Conservation (phyloP, 2,329 filamentous ascomycete genomes). For the Teratosphaeria viscida region DNA sequence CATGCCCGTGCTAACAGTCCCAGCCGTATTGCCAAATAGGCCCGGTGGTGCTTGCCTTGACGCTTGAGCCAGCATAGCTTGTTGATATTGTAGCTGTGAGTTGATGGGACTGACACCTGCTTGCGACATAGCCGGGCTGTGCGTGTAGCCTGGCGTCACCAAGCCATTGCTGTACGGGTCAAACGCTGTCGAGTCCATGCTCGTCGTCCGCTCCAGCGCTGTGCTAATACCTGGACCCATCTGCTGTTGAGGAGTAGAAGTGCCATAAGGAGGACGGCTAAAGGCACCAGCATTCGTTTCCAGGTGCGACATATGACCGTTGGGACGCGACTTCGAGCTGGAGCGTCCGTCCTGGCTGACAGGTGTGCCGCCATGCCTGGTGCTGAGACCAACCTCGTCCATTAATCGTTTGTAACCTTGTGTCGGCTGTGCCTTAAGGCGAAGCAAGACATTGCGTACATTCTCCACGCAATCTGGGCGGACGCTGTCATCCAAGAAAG, state of each 20-base stretch:
- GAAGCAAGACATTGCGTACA: slow-evolving; percentile 76
- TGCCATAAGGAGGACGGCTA: slow-evolving; percentile 23
- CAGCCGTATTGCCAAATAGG: slow-evolving; percentile 18
- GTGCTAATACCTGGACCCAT: slow-evolving; percentile 29
- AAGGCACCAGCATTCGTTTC: slow-evolving; percentile 23
- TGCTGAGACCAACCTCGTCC: slow-evolving; percentile 91
- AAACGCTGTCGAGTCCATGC: slow-evolving; percentile 39
- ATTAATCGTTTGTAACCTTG: slow-evolving; percentile 98
- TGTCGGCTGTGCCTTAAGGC: slow-evolving; percentile 83
- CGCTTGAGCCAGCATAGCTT: slow-evolving; percentile 38
- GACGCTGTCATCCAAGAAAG: slow-evolving; percentile 90
- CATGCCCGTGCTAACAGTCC: slow-evolving; percentile 6
- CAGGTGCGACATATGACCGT: slow-evolving; percentile 24
- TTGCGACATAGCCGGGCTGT: slow-evolving; percentile 26
- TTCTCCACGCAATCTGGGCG: slow-evolving; percentile 82
- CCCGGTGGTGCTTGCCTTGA: slow-evolving; percentile 29
- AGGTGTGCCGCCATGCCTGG: slow-evolving; percentile 30
- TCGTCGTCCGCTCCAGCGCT: slow-evolving; percentile 34
- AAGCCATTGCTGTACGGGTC: slow-evolving; percentile 35
- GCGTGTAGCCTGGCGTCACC: slow-evolving; percentile 25
- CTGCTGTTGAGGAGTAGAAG: slow-evolving; percentile 16
- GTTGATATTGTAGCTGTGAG: slow-evolving; percentile 49
- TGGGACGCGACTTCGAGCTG: slow-evolving; percentile 23
- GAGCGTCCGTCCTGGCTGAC: slow-evolving; percentile 26
- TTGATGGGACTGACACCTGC: slow-evolving; percentile 25